These are phyloP conservation scores for Immersiporthe knoxdaviesiana DNA, from an alignment of 2,329 filamentous ascomycete species.

Conservation along the genomic window DNA sequence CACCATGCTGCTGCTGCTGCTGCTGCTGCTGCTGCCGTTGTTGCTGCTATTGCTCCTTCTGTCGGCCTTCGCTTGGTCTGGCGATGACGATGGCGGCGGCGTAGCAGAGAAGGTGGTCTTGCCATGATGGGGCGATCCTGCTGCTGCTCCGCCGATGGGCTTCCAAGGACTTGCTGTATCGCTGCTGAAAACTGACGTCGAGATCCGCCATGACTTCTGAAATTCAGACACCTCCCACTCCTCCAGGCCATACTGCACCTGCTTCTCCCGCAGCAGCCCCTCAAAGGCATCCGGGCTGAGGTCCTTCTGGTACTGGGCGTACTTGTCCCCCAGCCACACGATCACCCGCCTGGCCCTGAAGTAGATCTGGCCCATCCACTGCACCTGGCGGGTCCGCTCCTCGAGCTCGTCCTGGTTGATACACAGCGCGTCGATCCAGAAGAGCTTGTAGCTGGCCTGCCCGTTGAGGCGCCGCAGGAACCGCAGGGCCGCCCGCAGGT, in stretches of 20 bases:
- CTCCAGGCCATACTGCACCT: background rate
- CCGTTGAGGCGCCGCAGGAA: slow-evolving; percentile 25
- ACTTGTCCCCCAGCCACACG: slow-evolving; percentile 32
- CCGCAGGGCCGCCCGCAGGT: slow-evolving; percentile 30
- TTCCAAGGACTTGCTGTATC: background rate
- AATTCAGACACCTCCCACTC: background rate
- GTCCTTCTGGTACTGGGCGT: background rate
- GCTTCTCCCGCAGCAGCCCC: background rate
- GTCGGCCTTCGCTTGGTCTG: background rate
- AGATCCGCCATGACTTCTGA: background rate
- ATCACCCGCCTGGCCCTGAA: slow-evolving; percentile 31
- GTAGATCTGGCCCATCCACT: slow-evolving; percentile 34
- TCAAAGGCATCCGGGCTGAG: background rate
- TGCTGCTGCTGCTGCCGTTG: background rate
- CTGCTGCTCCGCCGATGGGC: background rate
- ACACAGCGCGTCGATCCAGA: slow-evolving; percentile 35
- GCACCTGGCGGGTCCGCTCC: slow-evolving; percentile 33
- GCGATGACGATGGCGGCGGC: background rate
- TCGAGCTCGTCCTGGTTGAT: slow-evolving; percentile 34
- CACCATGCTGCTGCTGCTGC: background rate
- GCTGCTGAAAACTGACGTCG: background rate
- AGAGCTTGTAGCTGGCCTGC: background rate
- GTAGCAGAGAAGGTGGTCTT: background rate
- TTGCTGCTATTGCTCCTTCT: background rate
- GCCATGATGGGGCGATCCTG: background rate